Evolutionary conservation across 192 early-diverging fungal genomes (phyloP).

Genomic region (Lobosporangium transversale): DNA sequence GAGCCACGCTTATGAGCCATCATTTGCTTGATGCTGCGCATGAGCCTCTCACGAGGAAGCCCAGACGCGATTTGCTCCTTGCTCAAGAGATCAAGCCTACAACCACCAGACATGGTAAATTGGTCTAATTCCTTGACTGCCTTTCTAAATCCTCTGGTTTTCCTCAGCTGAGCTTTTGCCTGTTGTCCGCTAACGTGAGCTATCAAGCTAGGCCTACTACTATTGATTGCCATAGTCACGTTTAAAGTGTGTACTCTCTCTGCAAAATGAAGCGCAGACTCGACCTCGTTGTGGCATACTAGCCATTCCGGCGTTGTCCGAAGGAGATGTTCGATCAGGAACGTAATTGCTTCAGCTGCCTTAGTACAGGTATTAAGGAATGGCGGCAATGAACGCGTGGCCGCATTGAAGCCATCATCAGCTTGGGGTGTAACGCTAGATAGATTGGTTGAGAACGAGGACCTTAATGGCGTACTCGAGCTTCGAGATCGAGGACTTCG

Average conservation of each 20-base stretch:
- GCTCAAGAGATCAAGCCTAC: slow-evolving; percentile 24
- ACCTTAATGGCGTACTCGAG: slow-evolving; percentile 17
- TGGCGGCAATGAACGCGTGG: slow-evolving; percentile 13
- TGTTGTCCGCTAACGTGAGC: slow-evolving; percentile 5
- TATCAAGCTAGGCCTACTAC: neutral
- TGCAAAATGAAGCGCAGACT: slow-evolving; percentile 41
- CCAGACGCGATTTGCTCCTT: slow-evolving; percentile 16
- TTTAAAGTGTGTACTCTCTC: slow-evolving; percentile 41
- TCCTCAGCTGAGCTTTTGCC: slow-evolving; percentile 13
- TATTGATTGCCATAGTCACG: slow-evolving; percentile 9
- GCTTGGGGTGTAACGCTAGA: neutral
- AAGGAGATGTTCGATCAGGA: slow-evolving; percentile 41
- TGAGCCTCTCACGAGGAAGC: slow-evolving; percentile 15
- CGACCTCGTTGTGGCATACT: slow-evolving; percentile 41
- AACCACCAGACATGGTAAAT: slow-evolving; percentile 42
- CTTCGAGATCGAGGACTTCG: slow-evolving; percentile 30
- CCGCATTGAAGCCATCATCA: neutral
- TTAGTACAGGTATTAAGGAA: slow-evolving; percentile 51
- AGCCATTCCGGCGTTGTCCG: slow-evolving; percentile 46
- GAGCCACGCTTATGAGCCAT: slow-evolving; percentile 4
- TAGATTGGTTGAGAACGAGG: neutral
- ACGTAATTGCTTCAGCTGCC: slow-evolving; percentile 45
- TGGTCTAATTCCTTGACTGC: slow-evolving; percentile 29
- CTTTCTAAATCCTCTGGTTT: slow-evolving; percentile 19
- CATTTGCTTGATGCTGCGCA: slow-evolving; percentile 23